phyloP scores from a whole-genome alignment of 2,329 filamentous ascomycete species.

The Fusarium chlamydosporum region DNA sequence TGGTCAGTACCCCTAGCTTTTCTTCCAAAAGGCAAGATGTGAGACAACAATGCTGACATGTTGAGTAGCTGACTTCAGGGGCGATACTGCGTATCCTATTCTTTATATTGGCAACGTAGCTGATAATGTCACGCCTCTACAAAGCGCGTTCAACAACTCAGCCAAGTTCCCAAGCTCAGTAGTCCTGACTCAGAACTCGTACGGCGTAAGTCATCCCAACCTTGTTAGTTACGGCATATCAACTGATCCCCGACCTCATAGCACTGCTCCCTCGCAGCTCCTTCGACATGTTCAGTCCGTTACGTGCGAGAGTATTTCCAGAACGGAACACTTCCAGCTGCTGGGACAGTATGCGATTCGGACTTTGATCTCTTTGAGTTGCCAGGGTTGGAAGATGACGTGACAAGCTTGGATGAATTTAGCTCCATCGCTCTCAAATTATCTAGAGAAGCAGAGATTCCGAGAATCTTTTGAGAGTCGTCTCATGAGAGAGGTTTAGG shows the following conservation, averaged over 20 bases:
- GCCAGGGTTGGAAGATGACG: conserved; percentile 29
- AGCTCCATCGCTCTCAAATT: conserved; percentile 33
- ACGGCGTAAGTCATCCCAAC: conserved; percentile 59
- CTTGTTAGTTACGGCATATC: too few species aligned
- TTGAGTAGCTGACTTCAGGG: conserved; percentile 50
- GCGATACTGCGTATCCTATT: conserved; percentile 60
- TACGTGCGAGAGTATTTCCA: conserved; percentile 62
- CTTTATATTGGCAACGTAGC: conserved; percentile 62
- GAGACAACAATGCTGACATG: conserved; percentile 10
- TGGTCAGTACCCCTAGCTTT: conserved; percentile 43
- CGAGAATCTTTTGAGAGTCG: conserved; percentile 19
- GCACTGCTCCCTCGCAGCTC: conserved; percentile 65
- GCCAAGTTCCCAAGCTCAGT: conserved; percentile 61
- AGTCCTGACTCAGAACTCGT: conserved; percentile 65
- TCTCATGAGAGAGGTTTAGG: not conserved
- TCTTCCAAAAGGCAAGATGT: too few species aligned
- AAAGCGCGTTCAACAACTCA: conserved; percentile 62
- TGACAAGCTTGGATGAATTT: conserved; percentile 38
- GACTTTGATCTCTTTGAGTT: conserved; percentile 61
- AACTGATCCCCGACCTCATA: conserved; percentile 43
- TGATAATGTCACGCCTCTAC: conserved; percentile 64
- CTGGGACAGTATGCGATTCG: conserved; percentile 62
- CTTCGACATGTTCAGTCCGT: conserved; percentile 61
- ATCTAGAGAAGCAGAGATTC: conserved; percentile 39
- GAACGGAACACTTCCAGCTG: conserved; percentile 60